Conservation (phyloP, 2,329 filamentous ascomycete genomes). For the Colletotrichum noveboracense region DNA sequence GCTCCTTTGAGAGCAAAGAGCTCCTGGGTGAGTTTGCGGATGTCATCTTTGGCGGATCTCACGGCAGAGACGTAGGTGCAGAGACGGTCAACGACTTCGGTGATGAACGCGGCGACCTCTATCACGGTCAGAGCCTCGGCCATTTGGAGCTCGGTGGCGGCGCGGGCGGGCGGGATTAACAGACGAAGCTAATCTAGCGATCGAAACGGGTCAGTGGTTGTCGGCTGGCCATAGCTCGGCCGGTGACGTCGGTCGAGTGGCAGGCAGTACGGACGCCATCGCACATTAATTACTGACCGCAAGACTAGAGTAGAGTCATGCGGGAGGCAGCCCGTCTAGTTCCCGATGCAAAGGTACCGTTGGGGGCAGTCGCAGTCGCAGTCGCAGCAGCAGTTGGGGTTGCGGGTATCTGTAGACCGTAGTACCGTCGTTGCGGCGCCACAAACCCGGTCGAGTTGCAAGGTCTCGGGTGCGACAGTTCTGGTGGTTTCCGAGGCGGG, state of each 20-base stretch:
- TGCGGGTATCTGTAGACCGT: background rate
- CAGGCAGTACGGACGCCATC: background rate
- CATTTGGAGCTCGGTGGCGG: slow-evolving; percentile 8
- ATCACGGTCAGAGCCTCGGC: slow-evolving; percentile 24
- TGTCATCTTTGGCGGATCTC: slow-evolving; percentile 28
- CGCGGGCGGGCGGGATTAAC: background rate
- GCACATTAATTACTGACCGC: background rate
- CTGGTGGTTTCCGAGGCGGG: background rate
- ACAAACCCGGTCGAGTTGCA: background rate
- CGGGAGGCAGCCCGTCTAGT: background rate
- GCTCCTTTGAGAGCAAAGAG: slow-evolving; percentile 28
- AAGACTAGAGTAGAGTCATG: background rate
- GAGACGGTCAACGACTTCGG: slow-evolving; percentile 24
- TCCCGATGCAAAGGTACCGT: background rate
- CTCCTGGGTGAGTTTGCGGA: slow-evolving; percentile 27
- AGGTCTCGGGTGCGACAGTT: background rate
- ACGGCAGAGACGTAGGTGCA: slow-evolving; percentile 21
- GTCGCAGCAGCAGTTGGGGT: background rate
- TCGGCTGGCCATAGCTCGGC: background rate
- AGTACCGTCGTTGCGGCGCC: background rate
- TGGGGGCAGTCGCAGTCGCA: background rate
- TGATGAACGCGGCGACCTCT: slow-evolving; percentile 23
- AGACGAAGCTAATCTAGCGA: background rate
- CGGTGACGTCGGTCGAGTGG: background rate
- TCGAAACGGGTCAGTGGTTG: background rate